Conservation (phyloP, 202 grass and related monocot genomes). For the Setaria italica region DNA sequence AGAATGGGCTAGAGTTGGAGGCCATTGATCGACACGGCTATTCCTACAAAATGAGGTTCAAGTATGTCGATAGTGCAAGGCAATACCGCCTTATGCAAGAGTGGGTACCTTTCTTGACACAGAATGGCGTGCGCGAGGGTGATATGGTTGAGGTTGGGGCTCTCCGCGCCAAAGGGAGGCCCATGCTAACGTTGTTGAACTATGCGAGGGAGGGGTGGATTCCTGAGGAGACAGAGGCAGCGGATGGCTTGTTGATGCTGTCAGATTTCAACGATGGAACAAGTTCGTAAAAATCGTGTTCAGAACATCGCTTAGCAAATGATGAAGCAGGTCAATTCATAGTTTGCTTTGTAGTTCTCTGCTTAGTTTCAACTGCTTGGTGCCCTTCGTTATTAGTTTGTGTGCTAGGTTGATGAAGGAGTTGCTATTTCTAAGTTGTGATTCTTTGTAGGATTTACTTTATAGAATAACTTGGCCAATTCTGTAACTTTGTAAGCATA, state of each 20-base stretch:
- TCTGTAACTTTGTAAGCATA: neutral
- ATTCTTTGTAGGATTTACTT: neutral
- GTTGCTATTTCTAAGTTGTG: neutral
- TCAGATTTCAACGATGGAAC: neutral
- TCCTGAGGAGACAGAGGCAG: constrained; percentile 4
- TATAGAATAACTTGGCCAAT: neutral
- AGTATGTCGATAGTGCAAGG: neutral
- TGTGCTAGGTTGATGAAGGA: neutral
- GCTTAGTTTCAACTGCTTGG: neutral
- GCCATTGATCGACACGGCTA: constrained; percentile 21
- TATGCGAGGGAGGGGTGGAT: neutral
- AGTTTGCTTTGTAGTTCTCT: neutral
- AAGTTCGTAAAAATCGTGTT: neutral
- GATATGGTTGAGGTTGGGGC: constrained; percentile 33
- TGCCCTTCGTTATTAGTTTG: neutral
- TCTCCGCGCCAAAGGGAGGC: constrained; percentile 3
- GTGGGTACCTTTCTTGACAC: constrained; percentile 28
- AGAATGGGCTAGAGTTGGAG: neutral
- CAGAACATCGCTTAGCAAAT: neutral
- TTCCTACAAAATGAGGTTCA: constrained; percentile 18
- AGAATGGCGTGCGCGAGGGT: neutral
- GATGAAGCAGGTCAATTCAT: neutral
- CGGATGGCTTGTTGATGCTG: constrained; percentile 5
- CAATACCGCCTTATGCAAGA: constrained; percentile 11
- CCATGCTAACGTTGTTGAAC: constrained; percentile 15